These are phyloP conservation scores for Chamaecyparis obtusa DNA, from an alignment of 75 land plant genomes.

Conservation along the genomic window DNA sequence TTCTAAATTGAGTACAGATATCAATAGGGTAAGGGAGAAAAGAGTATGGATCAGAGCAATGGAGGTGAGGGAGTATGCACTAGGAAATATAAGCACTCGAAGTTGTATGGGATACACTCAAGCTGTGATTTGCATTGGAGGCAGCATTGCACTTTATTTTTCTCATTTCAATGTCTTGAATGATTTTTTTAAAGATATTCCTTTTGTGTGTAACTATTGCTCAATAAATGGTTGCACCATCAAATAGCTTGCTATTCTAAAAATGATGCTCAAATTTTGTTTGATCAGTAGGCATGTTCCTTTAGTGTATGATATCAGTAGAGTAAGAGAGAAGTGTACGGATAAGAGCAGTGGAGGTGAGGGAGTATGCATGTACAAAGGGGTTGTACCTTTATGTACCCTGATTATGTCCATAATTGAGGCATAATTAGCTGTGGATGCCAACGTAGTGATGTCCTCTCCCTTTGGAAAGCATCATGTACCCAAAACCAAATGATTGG, in stretches of 20 bases:
- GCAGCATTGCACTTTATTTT: not conserved
- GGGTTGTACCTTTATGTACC: not conserved
- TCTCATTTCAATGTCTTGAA: not conserved
- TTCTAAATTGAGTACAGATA: too few species aligned
- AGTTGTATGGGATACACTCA: too few species aligned
- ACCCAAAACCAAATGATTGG: not conserved
- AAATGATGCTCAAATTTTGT: not conserved
- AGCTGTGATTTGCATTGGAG: too few species aligned
- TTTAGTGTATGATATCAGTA: not conserved
- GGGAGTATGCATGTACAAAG: not conserved
- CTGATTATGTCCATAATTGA: not conserved
- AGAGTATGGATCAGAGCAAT: not conserved
- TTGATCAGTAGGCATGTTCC: not conserved
- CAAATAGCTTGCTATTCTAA: not conserved
- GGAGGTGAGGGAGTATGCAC: not conserved
- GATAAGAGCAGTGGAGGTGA: not conserved
- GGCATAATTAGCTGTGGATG: not conserved
- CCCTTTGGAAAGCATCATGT: not conserved
- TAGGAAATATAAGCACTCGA: not conserved
- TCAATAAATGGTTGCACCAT: not conserved
- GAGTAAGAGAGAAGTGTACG: not conserved
- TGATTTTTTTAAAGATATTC: not conserved
- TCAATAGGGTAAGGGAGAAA: not conserved
- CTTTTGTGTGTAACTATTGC: not conserved
- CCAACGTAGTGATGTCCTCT: not conserved